Percentiles rank a stretch among this genome's conserved stretches.
phyloP scores from a whole-genome alignment of 2,329 filamentous ascomycete species.

The Fonsecaea multimorphosa region DNA sequence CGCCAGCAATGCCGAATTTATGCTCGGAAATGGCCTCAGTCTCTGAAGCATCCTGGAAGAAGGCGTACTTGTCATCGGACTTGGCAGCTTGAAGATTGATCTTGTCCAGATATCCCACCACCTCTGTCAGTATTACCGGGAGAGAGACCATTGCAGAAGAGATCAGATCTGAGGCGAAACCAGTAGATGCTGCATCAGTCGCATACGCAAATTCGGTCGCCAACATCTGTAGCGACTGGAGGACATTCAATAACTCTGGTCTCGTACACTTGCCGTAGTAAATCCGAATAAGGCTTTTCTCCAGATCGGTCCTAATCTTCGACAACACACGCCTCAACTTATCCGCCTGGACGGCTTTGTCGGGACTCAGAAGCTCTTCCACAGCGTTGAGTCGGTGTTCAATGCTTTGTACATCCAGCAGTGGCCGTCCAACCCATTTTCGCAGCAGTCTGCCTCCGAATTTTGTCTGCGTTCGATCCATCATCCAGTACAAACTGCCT shows the following conservation, averaged over 20 bases:
- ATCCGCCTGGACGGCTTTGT: constrained; percentile 71
- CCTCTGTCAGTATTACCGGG: constrained; percentile 74
- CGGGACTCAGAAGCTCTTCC: constrained; percentile 77
- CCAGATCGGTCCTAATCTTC: constrained; percentile 78
- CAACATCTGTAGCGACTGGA: constrained; percentile 85
- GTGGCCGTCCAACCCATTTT: constrained; percentile 92
- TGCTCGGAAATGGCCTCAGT: constrained; percentile 87
- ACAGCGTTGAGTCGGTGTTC: constrained; percentile 83
- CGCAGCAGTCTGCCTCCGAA: constrained; percentile 86
- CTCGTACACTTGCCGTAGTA: constrained; percentile 97
- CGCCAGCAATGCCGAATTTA: constrained; percentile 87
- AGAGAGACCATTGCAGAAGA: constrained; percentile 74
- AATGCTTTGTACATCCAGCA: constrained; percentile 76
- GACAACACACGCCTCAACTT: constrained; percentile 74
- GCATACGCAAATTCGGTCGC: constrained; percentile 75
- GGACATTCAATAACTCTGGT: constrained; percentile 80
- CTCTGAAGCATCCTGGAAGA: constrained; percentile 87
- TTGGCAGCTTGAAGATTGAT: constrained; percentile 85
- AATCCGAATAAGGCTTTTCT: constrained; percentile 90
- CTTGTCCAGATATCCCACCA: constrained; percentile 77
- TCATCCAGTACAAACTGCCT: constrained; percentile 92
- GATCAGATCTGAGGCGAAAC: constrained; percentile 74
- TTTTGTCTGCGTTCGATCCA: constrained; percentile 88
- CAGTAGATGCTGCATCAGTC: constrained; percentile 68
- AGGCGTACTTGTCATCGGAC: constrained; percentile 88